Evolutionary conservation across 345 rosid genomes (phyloP), one percentile per base, ranked within the genome.

Genomic region (Hypericum androsaemum): DNA sequence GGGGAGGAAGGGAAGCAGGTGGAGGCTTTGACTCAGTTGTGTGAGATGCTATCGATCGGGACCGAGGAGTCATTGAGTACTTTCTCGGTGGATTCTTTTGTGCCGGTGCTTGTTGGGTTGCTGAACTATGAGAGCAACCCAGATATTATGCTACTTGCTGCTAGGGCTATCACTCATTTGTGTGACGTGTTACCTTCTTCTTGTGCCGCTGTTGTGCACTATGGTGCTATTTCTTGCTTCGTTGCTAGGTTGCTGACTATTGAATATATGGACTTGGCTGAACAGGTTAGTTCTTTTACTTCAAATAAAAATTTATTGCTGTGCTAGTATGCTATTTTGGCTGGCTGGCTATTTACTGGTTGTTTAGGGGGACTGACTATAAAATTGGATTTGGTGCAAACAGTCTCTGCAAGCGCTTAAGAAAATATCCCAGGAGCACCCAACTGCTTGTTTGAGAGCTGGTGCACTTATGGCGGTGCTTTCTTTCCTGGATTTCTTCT

Each of bases 391-490:
- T n/a, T 65, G 43, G 35, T 59, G 60, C 53, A 7, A 66, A 69
- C 80, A 94, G 97, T 88, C 97, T 52, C 66, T 94, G 64, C 99
- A 94, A 83, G 99, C 97, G 13, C 71, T 94, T 50, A 94, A 94
- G 72, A 94, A 94, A 84, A 94, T 94, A 75, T 94, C 99, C 52
- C 99, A 83, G 74, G 99, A 94, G 65, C 97, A 94, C 58, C 99
- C 99, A 36, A 94, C 99, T 64, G 94, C 97, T n/a, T 94, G 99
- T 67, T 62, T 94, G 69, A 81, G 99, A 54, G 99, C 95, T 37
- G 99, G 99, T 62, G 97, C 99, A 51, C 92, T 94, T 42, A 94
- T 94, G 99, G 99, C 99, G 0, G 99, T 94, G 66, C 97, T 94
- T 69, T 86, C 97, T 0, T 94, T 86, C 62, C 76, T 94, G 68